phyloP scores from a whole-genome alignment of 441 rosid species.

The Theobroma grandiflorum region DNA sequence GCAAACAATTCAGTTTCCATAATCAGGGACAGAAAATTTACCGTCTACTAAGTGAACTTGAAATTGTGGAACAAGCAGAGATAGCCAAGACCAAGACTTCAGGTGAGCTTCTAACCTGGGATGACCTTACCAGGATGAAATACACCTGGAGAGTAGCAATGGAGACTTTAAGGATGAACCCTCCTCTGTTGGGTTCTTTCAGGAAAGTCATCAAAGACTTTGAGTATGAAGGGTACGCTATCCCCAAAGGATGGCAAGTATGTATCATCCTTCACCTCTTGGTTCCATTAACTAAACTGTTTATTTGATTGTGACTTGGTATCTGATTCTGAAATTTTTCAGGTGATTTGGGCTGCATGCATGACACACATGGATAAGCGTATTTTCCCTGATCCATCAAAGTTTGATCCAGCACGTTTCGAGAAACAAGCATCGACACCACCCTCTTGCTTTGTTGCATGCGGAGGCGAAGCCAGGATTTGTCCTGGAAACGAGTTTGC shows the following conservation, averaged over 20 bases:
- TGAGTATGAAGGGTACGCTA: conserved; percentile 46
- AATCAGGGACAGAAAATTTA: too few species aligned
- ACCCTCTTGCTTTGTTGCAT: conserved; percentile 52
- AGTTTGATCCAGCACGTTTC: conserved; percentile 54
- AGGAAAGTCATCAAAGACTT: conserved; percentile 48
- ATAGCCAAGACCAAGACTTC: conserved; percentile 40
- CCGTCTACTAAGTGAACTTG: background rate
- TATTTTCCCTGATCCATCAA: conserved; percentile 47
- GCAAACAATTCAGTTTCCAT: background rate
- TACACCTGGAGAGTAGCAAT: conserved; percentile 63
- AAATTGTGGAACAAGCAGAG: conserved; percentile 51
- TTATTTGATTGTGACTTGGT: background rate
- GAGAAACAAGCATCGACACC: conserved; percentile 48
- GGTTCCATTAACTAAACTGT: background rate
- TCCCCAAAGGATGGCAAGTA: conserved; percentile 64
- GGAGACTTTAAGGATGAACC: conserved; percentile 52
- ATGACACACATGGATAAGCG: conserved; percentile 51
- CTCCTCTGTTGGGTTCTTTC: conserved; percentile 52
- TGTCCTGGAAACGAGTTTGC: conserved; percentile 64
- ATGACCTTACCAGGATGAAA: conserved; percentile 56
- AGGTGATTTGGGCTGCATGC: conserved; percentile 51
- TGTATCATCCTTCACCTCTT: background rate
- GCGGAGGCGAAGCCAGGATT: conserved; percentile 53
- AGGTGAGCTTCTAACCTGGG: conserved; percentile 49
- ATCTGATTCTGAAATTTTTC: background rate